These are phyloP conservation scores for Suhomyces xylopsoci DNA, from an alignment of 805 yeast genomes.

Conservation along the genomic window DNA sequence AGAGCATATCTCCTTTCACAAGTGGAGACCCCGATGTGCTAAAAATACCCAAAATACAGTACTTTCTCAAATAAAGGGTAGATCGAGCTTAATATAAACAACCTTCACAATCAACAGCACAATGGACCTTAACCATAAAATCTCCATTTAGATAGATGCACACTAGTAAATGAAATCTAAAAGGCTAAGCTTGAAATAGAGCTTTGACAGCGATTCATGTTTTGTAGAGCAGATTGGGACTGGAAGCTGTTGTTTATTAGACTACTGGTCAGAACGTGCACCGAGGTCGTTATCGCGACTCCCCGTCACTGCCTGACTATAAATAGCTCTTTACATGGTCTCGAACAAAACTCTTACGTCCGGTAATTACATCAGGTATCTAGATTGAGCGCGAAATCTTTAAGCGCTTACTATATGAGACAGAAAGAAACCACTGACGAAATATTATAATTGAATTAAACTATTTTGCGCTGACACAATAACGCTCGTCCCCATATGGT, in stretches of 20 bases:
- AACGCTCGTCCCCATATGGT: background rate
- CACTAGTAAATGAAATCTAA: background rate
- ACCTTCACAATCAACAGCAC: background rate
- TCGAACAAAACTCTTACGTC: background rate
- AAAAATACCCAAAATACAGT: background rate
- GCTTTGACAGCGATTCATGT: background rate
- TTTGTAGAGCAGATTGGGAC: background rate
- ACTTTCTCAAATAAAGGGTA: background rate
- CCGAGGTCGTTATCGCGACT: background rate
- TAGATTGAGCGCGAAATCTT: background rate
- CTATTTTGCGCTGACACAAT: background rate
- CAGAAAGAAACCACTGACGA: background rate
- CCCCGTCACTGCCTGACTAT: background rate
- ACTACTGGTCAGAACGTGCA: background rate
- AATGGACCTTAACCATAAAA: background rate
- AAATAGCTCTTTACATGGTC: background rate
- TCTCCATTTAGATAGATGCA: background rate
- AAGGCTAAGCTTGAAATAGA: background rate
- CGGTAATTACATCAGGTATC: background rate
- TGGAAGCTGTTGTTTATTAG: background rate
- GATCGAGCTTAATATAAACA: background rate
- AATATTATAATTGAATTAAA: background rate
- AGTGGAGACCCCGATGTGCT: background rate
- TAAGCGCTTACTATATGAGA: background rate
- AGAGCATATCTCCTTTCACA: background rate